A percentile compares a stretch with the other conserved stretches of the same genome.
These are phyloP conservation scores for Chaetomium cochliodes DNA, from an alignment of 495 filamentous ascomycete genomes.

Conservation along the genomic window DNA sequence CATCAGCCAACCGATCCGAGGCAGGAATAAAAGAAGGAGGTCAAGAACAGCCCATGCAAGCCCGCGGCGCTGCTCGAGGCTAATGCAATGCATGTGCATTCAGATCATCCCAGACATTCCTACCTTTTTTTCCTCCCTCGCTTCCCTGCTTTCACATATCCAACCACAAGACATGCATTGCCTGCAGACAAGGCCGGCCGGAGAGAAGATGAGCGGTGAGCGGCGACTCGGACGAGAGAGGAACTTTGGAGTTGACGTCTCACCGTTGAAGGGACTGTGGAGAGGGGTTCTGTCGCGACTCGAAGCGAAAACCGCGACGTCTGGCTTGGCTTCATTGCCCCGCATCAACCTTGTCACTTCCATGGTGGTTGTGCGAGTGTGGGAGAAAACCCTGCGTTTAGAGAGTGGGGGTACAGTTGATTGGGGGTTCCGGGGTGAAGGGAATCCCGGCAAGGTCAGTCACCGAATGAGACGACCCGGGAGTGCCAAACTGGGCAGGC, in stretches of 20 bases:
- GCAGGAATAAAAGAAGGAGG: background rate
- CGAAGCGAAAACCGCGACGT: background rate
- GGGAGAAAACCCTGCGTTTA: conserved; percentile 9
- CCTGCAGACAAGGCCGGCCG: background rate
- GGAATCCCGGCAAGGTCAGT: conserved; percentile 11
- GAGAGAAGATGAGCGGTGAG: conserved; percentile 14
- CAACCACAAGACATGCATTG: conserved; percentile 11
- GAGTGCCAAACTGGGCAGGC: conserved; percentile 17
- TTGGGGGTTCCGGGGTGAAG: conserved; percentile 8
- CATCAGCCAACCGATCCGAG: background rate
- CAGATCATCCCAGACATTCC: conserved; percentile 1
- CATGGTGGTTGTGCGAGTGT: conserved; percentile 1
- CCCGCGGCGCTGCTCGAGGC: conserved; percentile 5
- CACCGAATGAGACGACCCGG: conserved; percentile 18
- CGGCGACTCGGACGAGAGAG: background rate
- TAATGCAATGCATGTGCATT: conserved; percentile 22
- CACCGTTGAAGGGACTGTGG: background rate
- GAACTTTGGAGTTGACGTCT: background rate
- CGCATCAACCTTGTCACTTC: background rate
- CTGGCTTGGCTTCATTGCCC: conserved; percentile 5
- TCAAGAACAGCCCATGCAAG: conserved; percentile 9
- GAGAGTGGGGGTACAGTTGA: conserved; percentile 14
- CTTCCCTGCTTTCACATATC: conserved; percentile 2
- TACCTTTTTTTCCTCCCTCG: background rate
- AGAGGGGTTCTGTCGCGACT: background rate